These are phyloP conservation scores for Pulveroboletus sp. DNA, from an alignment of 768 basidiomycete genomes.

Conservation along the genomic window DNA sequence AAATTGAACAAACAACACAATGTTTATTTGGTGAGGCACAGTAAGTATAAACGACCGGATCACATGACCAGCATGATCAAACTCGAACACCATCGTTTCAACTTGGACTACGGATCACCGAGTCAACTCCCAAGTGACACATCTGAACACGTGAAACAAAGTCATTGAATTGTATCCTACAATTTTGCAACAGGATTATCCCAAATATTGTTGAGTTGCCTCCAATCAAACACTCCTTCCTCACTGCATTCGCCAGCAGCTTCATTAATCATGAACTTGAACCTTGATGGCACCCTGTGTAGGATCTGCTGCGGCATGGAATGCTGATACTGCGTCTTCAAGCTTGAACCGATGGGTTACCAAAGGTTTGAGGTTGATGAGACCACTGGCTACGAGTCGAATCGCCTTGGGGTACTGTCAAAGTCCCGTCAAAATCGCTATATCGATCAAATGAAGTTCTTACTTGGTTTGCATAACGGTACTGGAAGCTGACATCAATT, in stretches of 20 bases:
- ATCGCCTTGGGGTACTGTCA: slow-evolving; percentile 80
- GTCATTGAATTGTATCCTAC: too few relatives aligned
- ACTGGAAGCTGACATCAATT: slow-evolving; percentile 67
- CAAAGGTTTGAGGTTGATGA: slow-evolving; percentile 73
- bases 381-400: slow-evolving; percentile 69
- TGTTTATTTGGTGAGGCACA: background rate
- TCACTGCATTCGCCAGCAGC: too few relatives aligned
- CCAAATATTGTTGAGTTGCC: too few relatives aligned
- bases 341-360: slow-evolving; percentile 76
- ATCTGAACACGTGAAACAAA: too few relatives aligned
- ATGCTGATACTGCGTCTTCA: slow-evolving; percentile 73
- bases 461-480: slow-evolving; percentile 66
- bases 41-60: background rate
- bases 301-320: slow-evolving; percentile 72
- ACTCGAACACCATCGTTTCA: too few relatives aligned
- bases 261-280: slow-evolving; percentile 51
- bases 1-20: slow-evolving; percentile 2
- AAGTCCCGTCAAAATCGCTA: background rate
- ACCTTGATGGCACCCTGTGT: slow-evolving; percentile 68
- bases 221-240: too few relatives aligned
- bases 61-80: background rate
- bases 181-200: too few relatives aligned
- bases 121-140: too few relatives aligned
- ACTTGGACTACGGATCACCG: too few relatives aligned
- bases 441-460: background rate